Evolutionary conservation across 805 yeast species (phyloP).

Genomic region (Kodamaea lidongshanica): DNA sequence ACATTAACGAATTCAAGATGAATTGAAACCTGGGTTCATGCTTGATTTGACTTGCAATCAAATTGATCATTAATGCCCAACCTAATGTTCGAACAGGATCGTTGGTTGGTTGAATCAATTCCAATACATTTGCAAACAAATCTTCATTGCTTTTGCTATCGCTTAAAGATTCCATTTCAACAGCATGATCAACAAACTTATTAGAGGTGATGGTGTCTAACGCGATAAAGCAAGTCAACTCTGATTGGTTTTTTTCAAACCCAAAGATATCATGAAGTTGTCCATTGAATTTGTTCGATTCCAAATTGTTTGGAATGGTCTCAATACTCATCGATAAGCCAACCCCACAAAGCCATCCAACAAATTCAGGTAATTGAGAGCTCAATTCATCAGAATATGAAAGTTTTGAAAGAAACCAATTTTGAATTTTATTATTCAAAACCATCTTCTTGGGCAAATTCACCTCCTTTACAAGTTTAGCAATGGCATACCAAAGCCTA

Average conservation of each 20-base stretch:
- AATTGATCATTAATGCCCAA: conserved; percentile 8
- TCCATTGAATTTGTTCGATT: conserved; percentile 7
- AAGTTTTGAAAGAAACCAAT: conserved; percentile 50
- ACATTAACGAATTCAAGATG: conserved; percentile 12
- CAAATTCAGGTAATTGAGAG: conserved; percentile 27
- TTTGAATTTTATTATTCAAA: conserved; percentile 26
- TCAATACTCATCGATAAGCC: conserved; percentile 2
- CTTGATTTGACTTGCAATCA: conserved; percentile 2
- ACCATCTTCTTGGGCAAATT: conserved; percentile 23
- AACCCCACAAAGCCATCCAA: conserved; percentile 44
- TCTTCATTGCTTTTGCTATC: conserved; percentile 5
- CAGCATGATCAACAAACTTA: background rate
- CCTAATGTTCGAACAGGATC: conserved; percentile 6
- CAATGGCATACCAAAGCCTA: conserved; percentile 47
- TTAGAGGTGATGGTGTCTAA: background rate
- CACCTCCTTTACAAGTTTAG: conserved; percentile 29
- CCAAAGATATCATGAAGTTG: conserved; percentile 7
- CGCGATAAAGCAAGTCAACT: background rate
- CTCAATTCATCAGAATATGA: conserved; percentile 32
- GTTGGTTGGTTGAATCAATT: conserved; percentile 4
- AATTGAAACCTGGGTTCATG: conserved; percentile 5
- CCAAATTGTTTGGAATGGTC: background rate
- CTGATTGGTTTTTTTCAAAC: conserved; percentile 3
- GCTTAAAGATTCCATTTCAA: conserved; percentile 6
- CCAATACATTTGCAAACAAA: conserved; percentile 8